A percentile compares a stretch with the other conserved stretches of the same genome.
Evolutionary conservation across 164 flowering plant species (phyloP).

Genomic region (Magnolia officinalis): DNA sequence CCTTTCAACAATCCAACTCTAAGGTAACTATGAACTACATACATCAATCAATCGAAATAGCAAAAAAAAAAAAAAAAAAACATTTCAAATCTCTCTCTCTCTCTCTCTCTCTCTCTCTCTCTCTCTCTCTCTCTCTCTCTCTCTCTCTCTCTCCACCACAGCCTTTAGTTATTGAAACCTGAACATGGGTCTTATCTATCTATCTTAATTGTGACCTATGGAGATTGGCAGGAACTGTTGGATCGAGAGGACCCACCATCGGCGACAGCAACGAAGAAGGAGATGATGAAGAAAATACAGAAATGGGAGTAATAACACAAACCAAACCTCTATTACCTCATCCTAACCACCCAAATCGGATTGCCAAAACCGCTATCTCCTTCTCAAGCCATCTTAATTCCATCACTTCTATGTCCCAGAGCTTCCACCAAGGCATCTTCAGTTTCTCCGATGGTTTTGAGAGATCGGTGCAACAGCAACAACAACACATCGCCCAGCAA

Average conservation of each 20-base stretch:
- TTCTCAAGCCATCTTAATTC: constrained; percentile 15
- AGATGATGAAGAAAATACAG: constrained; percentile 34
- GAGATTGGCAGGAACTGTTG: background rate
- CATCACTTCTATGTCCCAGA: constrained; percentile 69
- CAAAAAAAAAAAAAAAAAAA: background rate
- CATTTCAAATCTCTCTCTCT: background rate
- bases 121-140: background rate
- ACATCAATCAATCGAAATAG: background rate
- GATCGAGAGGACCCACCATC: background rate
- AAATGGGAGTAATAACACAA: constrained; percentile 51
- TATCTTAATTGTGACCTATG: constrained; percentile 4
- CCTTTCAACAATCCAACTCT: constrained; percentile 36
- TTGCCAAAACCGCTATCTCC: background rate
- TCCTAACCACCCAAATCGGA: constrained; percentile 1
- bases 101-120: background rate
- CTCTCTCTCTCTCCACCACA: background rate
- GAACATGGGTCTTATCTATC: background rate
- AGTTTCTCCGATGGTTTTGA: constrained; percentile 71
- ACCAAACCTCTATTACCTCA: constrained; percentile 17
- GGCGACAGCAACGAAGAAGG: constrained; percentile 7
- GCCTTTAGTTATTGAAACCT: background rate
- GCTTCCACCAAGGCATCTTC: constrained; percentile 53
- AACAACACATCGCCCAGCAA: constrained; percentile 54
- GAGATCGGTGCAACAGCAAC: constrained; percentile 50
- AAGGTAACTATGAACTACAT: constrained; percentile 14